A percentile compares a stretch with the other conserved stretches of the same genome.
Evolutionary conservation across 176 grass and related monocot genomes (phyloP).

Genomic region (Lolium rigidum): DNA sequence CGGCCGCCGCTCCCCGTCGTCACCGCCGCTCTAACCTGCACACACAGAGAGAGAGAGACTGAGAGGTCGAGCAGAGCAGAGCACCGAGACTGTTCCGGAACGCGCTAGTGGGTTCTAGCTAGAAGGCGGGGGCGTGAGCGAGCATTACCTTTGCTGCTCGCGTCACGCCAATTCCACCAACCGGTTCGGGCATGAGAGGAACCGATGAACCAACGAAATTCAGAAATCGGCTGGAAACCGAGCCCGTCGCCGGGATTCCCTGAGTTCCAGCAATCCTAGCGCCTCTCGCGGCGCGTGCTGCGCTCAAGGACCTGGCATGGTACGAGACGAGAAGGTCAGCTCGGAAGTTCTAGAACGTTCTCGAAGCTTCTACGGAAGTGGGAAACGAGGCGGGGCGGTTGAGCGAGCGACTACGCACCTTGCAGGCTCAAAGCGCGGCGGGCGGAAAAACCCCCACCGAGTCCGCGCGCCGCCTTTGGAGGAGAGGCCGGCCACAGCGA

Average conservation of each 20-base stretch:
- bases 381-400: too few species aligned
- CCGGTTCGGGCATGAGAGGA: background rate
- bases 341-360: background rate
- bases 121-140: background rate
- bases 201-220: background rate
- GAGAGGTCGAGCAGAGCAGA: background rate
- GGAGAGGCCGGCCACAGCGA: background rate
- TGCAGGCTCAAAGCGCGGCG: background rate
- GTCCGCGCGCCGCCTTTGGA: background rate
- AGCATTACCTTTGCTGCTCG: slow-evolving; percentile 17
- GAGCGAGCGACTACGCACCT: slow-evolving; percentile 24
- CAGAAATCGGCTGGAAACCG: slow-evolving; percentile 11
- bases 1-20: background rate
- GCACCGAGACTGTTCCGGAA: slow-evolving; percentile 7
- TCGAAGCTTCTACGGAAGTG: background rate
- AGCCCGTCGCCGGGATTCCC: slow-evolving; percentile 17
- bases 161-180: background rate
- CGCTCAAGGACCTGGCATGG: slow-evolving; percentile 1
- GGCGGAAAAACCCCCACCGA: background rate
- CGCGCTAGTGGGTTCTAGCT: background rate
- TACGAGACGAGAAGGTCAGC: background rate
- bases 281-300: background rate
- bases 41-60: background rate
- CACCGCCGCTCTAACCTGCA: slow-evolving; percentile 12
- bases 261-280: background rate